phyloP scores from a whole-genome alignment of 139 green algal genomes.

The Astrephomene gubernaculifera region DNA sequence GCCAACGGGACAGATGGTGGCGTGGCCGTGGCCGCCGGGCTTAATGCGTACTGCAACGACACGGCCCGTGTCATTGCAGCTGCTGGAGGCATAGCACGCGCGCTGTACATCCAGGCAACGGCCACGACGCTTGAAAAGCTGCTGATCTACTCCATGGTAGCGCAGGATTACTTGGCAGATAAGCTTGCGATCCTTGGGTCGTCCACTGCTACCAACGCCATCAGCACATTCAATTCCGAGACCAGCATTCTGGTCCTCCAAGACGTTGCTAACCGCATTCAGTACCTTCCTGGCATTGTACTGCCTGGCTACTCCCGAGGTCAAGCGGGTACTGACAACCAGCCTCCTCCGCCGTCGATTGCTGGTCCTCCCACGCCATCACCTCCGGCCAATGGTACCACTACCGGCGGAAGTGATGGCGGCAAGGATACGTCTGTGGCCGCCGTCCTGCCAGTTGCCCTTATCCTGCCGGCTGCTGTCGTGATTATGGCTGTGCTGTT shows the following conservation, averaged over 20 bases:
- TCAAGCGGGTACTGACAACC: background rate
- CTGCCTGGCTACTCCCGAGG: background rate
- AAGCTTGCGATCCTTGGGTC: slow-evolving; percentile 7
- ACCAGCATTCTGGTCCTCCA: background rate
- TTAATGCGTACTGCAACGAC: background rate
- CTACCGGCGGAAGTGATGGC: background rate
- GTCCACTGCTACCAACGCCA: background rate
- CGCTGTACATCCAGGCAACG: background rate
- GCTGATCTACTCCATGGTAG: background rate
- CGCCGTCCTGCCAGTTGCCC: background rate
- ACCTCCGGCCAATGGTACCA: background rate
- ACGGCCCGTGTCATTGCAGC: background rate
- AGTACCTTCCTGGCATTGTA: background rate
- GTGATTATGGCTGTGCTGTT: background rate
- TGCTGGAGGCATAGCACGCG: background rate
- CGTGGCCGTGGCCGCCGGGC: background rate
- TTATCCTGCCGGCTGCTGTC: background rate
- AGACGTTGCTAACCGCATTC: background rate
- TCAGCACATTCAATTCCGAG: background rate
- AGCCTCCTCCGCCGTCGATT: background rate
- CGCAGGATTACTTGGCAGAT: slow-evolving; percentile 5
- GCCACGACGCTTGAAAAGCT: background rate
- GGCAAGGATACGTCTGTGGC: background rate
- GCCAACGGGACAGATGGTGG: background rate
- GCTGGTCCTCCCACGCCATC: background rate